Percentiles rank a stretch among this genome's conserved stretches.
These are phyloP conservation scores for Aureobasidium sp. DNA, from an alignment of 2,329 filamentous ascomycete species.

Conservation along the genomic window DNA sequence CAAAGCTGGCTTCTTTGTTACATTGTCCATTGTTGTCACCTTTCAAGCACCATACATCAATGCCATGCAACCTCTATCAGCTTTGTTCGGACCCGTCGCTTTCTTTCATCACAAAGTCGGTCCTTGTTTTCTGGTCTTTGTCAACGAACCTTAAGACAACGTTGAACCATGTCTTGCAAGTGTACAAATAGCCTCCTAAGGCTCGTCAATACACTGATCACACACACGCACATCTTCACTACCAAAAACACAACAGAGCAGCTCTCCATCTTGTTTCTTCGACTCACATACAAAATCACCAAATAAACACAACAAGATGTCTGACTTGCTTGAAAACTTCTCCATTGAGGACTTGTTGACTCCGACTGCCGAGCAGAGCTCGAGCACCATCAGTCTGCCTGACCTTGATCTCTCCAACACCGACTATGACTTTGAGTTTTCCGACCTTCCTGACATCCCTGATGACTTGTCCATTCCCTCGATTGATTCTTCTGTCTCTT, in stretches of 20 bases:
- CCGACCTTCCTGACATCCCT: not conserved
- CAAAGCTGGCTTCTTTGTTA: not conserved
- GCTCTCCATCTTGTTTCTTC: not conserved
- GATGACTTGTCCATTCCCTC: not conserved
- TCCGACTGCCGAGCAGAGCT: not conserved
- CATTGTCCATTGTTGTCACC: not conserved
- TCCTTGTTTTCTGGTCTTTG: not conserved
- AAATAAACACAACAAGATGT: not conserved
- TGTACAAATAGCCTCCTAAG: not conserved
- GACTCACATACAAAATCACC: not conserved
- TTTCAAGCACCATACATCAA: not conserved
- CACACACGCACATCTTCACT: not conserved
- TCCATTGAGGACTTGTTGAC: not conserved
- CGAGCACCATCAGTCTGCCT: not conserved
- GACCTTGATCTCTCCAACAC: not conserved
- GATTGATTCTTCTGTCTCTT: not conserved
- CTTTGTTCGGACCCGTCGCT: not conserved
- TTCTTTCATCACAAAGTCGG: not conserved
- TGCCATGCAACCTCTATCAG: not conserved
- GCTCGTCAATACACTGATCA: not conserved
- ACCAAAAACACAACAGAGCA: not conserved
- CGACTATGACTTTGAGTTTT: not conserved
- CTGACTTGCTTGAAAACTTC: conserved; percentile 1
- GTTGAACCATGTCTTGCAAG: no score
- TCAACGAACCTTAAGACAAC: not conserved